These are phyloP conservation scores for Hordeum vulgare DNA, from an alignment of 176 grass and related monocot species.

Conservation along the genomic window DNA sequence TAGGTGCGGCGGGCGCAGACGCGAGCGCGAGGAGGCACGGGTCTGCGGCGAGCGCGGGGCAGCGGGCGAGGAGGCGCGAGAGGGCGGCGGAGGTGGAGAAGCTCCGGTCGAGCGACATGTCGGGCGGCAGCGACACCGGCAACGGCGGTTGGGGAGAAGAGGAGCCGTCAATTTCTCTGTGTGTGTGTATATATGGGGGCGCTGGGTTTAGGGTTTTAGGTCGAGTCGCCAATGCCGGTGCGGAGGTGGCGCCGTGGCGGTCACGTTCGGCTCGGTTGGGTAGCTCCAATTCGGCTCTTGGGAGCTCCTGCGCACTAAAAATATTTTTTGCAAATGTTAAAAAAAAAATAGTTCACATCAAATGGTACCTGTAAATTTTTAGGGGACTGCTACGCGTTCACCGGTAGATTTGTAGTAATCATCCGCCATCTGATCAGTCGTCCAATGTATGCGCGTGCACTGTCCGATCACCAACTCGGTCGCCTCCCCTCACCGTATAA, in stretches of 20 bases:
- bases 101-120: conserved; percentile 73
- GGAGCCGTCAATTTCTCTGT: not conserved
- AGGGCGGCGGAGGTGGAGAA: conserved; percentile 53
- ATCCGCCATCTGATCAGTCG: too few relatives aligned
- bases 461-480: too few relatives aligned
- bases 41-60: conserved; percentile 45
- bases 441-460: too few relatives aligned
- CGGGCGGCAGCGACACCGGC: not conserved
- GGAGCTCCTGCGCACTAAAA: too few relatives aligned
- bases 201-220: conserved; percentile 73
- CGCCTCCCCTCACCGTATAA: too few relatives aligned
- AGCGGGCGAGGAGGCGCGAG: conserved; percentile 55
- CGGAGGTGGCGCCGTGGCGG: not conserved
- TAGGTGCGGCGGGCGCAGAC: conserved; percentile 8
- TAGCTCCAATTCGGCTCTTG: too few relatives aligned
- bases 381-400: too few relatives aligned
- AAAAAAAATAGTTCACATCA: too few relatives aligned
- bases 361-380: too few relatives aligned
- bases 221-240: not conserved
- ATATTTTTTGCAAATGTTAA: too few relatives aligned
- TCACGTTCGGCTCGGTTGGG: not conserved
- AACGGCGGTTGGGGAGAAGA: not conserved
- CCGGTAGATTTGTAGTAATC: too few relatives aligned
- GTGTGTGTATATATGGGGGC: conserved; percentile 9
- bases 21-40: conserved; percentile 36